Evolutionary conservation across 1,139 yeast species (phyloP), one percentile per base, ranked within the genome.

Genomic region (Wickerhamomyces sp.): DNA sequence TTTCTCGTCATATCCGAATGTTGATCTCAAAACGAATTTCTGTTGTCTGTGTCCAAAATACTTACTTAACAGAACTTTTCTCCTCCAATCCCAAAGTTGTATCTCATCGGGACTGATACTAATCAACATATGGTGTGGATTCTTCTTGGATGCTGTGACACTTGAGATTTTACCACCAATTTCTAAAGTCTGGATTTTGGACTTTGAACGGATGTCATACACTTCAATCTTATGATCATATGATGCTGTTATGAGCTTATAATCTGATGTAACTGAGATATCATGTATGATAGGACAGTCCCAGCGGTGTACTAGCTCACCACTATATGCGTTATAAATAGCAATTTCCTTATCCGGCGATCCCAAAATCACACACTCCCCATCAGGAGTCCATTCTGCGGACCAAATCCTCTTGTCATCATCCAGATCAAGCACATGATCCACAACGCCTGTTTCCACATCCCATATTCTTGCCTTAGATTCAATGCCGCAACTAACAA

Each of bases 21-120:
- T 72, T 0, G 95, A 81, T 25, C 96, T 68, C 20, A 89, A 74
- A 28, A 87, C 78, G 51, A 68, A 83, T 21, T 77, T 71, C 23
- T 75, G 72, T 52, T 83, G 94, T 35, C 73, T 70, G 51, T 81
- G 86, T 2, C 96, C 96, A 28, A 73, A 63, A 46, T 73, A 81
- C 46, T 76, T 82, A 38, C 76, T 75, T 24, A 75, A 70, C 19
- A 83, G 58, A 1, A 72, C 58, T 18, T 66, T 61, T 34, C 64
- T 62, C 19, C 62, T 58, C 45, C 75, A 62, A 49, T 84, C 82
- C 93, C 95, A 87, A 7, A 87, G 62, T 50, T 85, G 93, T 14
- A 88, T 59, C 51, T 83, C 93, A 47, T 83, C 88, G 0, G 88
- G 84, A n/a, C 78, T 75, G 13, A 80, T 70, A 47, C 78, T 82